Evolutionary conservation across 2,329 filamentous ascomycete genomes (phyloP).

Genomic region (Arthrinium phaeospermum): DNA sequence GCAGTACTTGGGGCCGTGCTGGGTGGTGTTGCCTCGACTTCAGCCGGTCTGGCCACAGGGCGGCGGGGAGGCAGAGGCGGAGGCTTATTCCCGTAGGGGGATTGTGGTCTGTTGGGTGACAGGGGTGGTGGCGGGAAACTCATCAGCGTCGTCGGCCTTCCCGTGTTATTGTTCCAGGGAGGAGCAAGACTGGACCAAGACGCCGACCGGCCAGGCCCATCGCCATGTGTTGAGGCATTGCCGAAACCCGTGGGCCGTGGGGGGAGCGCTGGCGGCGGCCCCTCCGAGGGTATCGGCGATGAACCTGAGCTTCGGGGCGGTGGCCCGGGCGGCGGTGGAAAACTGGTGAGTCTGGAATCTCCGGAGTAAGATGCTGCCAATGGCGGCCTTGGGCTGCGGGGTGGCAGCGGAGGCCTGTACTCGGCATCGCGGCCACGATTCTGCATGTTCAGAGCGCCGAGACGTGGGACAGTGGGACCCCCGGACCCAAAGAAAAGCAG

Average conservation of each 20-base stretch:
- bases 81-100: background rate
- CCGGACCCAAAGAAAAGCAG: background rate
- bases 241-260: background rate
- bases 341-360: background rate
- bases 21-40: background rate
- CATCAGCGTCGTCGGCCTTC: slow-evolving; percentile 12
- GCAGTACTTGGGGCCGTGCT: background rate
- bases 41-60: background rate
- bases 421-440: background rate
- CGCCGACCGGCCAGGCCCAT: background rate
- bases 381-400: background rate
- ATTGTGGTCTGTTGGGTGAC: slow-evolving; percentile 20
- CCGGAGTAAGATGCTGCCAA: background rate
- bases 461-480: slow-evolving; percentile 1
- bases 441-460: slow-evolving; percentile 2
- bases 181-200: background rate
- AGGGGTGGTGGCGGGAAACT: slow-evolving; percentile 24
- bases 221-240: background rate
- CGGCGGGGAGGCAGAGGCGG: background rate
- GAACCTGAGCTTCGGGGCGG: background rate
- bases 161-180: background rate
- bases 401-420: background rate
- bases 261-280: background rate
- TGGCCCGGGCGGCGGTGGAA: slow-evolving; percentile 3
- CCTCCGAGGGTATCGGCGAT: background rate